Evolutionary conservation across 768 basidiomycete genomes (phyloP).

Genomic region (Lactifluus piperatus): DNA sequence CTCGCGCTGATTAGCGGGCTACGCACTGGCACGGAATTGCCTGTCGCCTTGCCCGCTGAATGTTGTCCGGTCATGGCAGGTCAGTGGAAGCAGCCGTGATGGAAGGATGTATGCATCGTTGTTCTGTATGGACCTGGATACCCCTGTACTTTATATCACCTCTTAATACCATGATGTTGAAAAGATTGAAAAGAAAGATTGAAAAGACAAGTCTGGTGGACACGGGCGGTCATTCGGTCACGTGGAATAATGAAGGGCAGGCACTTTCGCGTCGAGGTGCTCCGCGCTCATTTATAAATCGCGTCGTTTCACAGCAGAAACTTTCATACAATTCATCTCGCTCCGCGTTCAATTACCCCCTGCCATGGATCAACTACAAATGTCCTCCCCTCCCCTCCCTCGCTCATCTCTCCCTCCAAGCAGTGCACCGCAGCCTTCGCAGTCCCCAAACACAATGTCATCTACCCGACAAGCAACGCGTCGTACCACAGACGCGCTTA

Average conservation of each 20-base stretch:
- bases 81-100: not conserved
- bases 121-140: conserved; percentile 1
- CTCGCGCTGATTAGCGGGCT: not conserved
- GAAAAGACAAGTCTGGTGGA: too few species aligned
- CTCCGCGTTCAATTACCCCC: not conserved
- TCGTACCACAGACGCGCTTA: conserved; percentile 27
- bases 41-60: conserved; percentile 1
- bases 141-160: conserved; percentile 4
- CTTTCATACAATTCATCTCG: conserved; percentile 2
- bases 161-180: not conserved
- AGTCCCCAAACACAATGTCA: conserved; percentile 29
- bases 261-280: conserved; percentile 34
- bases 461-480: conserved; percentile 25
- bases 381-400: conserved; percentile 48
- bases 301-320: conserved; percentile 13
- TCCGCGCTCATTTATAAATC: conserved; percentile 20
- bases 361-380: conserved; percentile 45
- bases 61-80: not conserved
- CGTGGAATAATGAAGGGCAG: conserved; percentile 33
- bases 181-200: too few species aligned
- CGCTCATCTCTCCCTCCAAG: conserved; percentile 47
- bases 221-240: not conserved
- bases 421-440: conserved; percentile 35
- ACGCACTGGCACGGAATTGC: not conserved
- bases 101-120: not conserved